Evolutionary conservation across 352 stramenopile species (phyloP), one percentile per base, ranked within the genome.

Genomic region (Pythium phragmitis): DNA sequence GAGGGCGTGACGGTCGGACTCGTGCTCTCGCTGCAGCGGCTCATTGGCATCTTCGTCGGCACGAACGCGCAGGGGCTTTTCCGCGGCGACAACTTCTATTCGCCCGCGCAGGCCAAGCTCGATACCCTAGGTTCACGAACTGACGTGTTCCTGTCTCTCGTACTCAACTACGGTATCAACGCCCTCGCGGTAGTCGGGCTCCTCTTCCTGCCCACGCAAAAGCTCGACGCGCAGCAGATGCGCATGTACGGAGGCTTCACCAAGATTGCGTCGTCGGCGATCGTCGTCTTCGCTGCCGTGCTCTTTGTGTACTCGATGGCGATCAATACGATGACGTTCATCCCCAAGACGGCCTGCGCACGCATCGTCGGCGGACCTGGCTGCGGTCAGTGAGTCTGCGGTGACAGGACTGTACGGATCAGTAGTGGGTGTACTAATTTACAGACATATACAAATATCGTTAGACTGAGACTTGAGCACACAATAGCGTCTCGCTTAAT

Each of bases 251-350:
- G 70, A 13, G 70, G 70, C 46, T 77, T 72, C 41, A 74, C 59
- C 55, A 69, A 73, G 58, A 26, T 52, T 16, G 69, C 65, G 11
- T 76, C 69, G 54, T 66, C 75, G 36, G 70, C 72, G 23, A 77
- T 90, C 42, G 77, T 76, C 68, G 11, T 85, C 19, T 87, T 88
- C 49, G 85, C 82, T 36, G 34, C 80, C 46, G 59, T 86, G 50
- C 79, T 88, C 50, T 89, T 92, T 50, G 62, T 75, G 9, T 89
- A 88, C 65, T 73, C 75, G 23, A 77, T 82, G 72, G 57, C 47
- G 2, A 68, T 85, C 60, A 87, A 83, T 60, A 57, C 81, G 51
- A 76, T 72, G 52, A 43, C 17, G 53, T 63, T 34, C 30, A 56
- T 41, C 11, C 36, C 54, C 41, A 61, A 4, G 41, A 61, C 17